A percentile compares a stretch with the other conserved stretches of the same genome.
These are phyloP conservation scores for Malus domestica DNA, from an alignment of 306 rosid genomes.

Conservation along the genomic window ASM211411v1 NC_041798.1:9402001-9402500, in stretches of 20 bases:
- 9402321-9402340: slow-evolving; percentile 60
- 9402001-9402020: slow-evolving; percentile 65
- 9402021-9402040: slow-evolving; percentile 47
- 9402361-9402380: slow-evolving; percentile 59
- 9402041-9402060: slow-evolving; percentile 47
- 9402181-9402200: slow-evolving; percentile 83
- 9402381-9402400: slow-evolving; percentile 81
- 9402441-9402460: slow-evolving; percentile 80
- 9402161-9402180: slow-evolving; percentile 63
- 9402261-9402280: slow-evolving; percentile 91
- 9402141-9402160: slow-evolving; percentile 77
- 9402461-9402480: slow-evolving; percentile 81
- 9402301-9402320: slow-evolving; percentile 98
- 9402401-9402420: slow-evolving; percentile 66
- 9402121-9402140: slow-evolving; percentile 69
- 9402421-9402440: slow-evolving; percentile 53
- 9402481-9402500: slow-evolving; percentile 87
- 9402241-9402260: slow-evolving; percentile 77
- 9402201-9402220: slow-evolving; percentile 95
- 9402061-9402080: slow-evolving; percentile 61
- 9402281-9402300: slow-evolving; percentile 93
- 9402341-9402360: slow-evolving; percentile 80
- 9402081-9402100: slow-evolving; percentile 99
- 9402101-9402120: slow-evolving; percentile 68
- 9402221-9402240: slow-evolving; percentile 92